Evolutionary conservation across 2,329 filamentous ascomycete species (phyloP).

Genomic region (Fonsecaea multimorphosa): DNA sequence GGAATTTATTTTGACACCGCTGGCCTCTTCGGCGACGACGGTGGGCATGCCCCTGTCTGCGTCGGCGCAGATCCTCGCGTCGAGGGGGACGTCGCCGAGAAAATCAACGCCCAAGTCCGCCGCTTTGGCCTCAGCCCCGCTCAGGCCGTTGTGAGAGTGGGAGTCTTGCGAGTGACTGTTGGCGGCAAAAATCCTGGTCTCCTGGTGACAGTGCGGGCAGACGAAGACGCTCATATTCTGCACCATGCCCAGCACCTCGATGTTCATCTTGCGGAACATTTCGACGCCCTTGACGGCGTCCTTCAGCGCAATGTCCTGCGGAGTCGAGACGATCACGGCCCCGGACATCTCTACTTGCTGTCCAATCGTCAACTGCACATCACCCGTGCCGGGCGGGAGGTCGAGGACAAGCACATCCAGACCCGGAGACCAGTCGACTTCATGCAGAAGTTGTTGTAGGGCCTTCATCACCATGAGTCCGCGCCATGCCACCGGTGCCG

Average conservation of each 20-base stretch:
- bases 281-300: conserved; percentile 91
- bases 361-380: conserved; percentile 94
- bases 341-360: conserved; percentile 92
- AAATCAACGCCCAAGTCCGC: conserved; percentile 75
- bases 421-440: conserved; percentile 73
- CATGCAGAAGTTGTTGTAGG: conserved; percentile 90
- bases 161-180: conserved; percentile 30
- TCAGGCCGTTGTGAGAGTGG: conserved; percentile 54
- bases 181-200: conserved; percentile 74
- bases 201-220: conserved; percentile 77
- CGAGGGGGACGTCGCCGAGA: conserved; percentile 85
- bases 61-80: conserved; percentile 84
- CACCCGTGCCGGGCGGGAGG: conserved; percentile 90
- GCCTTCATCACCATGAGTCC: conserved; percentile 98
- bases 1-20: conserved; percentile 66
- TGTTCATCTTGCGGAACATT: conserved; percentile 85
- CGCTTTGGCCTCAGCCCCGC: conserved; percentile 72
- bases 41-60: conserved; percentile 87
- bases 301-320: conserved; percentile 88
- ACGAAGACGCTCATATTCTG: conserved; percentile 89
- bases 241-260: conserved; percentile 81
- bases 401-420: conserved; percentile 90
- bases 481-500: conserved; percentile 88
- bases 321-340: conserved; percentile 84
- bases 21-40: conserved; percentile 78